Conservation (phyloP, 2,329 filamentous ascomycete genomes). For the Colletotrichum liriopes region DNA sequence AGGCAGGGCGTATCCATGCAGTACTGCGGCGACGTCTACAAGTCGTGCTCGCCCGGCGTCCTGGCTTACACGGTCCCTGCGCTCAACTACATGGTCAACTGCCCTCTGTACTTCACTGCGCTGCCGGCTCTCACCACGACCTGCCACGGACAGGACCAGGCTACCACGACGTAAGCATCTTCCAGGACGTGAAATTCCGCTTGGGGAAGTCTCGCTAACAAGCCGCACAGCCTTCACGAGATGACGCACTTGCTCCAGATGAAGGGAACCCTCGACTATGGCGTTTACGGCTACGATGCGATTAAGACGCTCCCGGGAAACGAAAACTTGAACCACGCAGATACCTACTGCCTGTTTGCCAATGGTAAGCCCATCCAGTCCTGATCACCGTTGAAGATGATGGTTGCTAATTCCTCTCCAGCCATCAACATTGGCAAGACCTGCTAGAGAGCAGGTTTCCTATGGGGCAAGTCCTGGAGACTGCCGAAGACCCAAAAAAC, state of each 20-base stretch:
- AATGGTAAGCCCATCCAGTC: slow-evolving; percentile 23
- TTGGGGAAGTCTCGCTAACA: slow-evolving; percentile 54
- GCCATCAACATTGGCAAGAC: slow-evolving; percentile 24
- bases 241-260: slow-evolving; percentile 71
- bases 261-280: slow-evolving; percentile 64
- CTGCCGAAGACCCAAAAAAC: background rate
- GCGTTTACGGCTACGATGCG: slow-evolving; percentile 43
- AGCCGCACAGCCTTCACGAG: slow-evolving; percentile 78
- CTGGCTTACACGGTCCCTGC: slow-evolving; percentile 75
- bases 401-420: background rate
- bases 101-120: slow-evolving; percentile 70
- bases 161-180: slow-evolving; percentile 65
- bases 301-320: slow-evolving; percentile 22
- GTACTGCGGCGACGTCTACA: slow-evolving; percentile 72
- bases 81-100: slow-evolving; percentile 72
- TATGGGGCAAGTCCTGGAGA: background rate
- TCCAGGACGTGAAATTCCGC: no score
- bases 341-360: slow-evolving; percentile 44
- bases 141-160: slow-evolving; percentile 71
- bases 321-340: slow-evolving; percentile 44
- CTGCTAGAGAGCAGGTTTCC: slow-evolving; percentile 7
- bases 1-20: slow-evolving; percentile 64
- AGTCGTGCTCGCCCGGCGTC: slow-evolving; percentile 64
- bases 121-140: slow-evolving; percentile 63
- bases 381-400: background rate